These are phyloP conservation scores for Pythium sukuiense DNA, from an alignment of 352 stramenopile species.

Conservation along the genomic window DNA sequence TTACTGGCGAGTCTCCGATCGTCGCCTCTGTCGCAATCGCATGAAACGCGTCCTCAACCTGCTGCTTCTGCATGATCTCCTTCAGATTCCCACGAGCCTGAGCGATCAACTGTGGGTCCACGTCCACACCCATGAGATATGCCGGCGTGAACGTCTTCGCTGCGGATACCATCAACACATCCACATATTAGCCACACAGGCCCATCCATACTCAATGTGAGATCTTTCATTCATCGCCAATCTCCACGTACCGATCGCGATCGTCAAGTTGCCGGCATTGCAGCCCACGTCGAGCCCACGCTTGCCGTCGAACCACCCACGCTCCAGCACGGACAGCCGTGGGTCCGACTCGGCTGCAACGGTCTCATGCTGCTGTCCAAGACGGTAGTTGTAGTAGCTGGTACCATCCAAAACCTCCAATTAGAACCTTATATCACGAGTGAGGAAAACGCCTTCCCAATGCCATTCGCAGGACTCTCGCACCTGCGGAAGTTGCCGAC, in stretches of 20 bases:
- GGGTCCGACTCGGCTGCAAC: slow-evolving; percentile 49
- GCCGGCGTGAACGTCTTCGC: slow-evolving; percentile 50
- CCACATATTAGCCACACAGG: not conserved
- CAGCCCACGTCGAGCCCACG: slow-evolving; percentile 77
- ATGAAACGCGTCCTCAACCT: slow-evolving; percentile 55
- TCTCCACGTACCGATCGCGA: slow-evolving; percentile 49
- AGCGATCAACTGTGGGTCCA: slow-evolving; percentile 67
- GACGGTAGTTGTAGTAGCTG: slow-evolving; percentile 80
- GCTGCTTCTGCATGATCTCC: slow-evolving; percentile 58
- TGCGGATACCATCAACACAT: slow-evolving; percentile 16
- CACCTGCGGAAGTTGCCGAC: slow-evolving; percentile 81
- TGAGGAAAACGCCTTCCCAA: too few relatives aligned
- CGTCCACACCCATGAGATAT: slow-evolving; percentile 71
- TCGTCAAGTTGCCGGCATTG: slow-evolving; percentile 80
- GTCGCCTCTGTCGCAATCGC: slow-evolving; percentile 31
- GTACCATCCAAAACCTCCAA: not conserved
- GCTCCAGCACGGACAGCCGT: slow-evolving; percentile 54
- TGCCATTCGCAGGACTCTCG: too few relatives aligned
- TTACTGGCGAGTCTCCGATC: not conserved
- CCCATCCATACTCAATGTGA: not conserved
- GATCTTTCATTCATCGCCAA: too few relatives aligned
- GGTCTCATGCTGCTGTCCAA: slow-evolving; percentile 53
- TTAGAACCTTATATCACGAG: too few relatives aligned
- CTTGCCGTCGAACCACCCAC: slow-evolving; percentile 65
- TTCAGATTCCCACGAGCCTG: slow-evolving; percentile 59